A percentile compares a stretch with the other conserved stretches of the same genome.
These are phyloP conservation scores for Russula emetica DNA, from an alignment of 768 basidiomycete species.

Conservation along the genomic window DNA sequence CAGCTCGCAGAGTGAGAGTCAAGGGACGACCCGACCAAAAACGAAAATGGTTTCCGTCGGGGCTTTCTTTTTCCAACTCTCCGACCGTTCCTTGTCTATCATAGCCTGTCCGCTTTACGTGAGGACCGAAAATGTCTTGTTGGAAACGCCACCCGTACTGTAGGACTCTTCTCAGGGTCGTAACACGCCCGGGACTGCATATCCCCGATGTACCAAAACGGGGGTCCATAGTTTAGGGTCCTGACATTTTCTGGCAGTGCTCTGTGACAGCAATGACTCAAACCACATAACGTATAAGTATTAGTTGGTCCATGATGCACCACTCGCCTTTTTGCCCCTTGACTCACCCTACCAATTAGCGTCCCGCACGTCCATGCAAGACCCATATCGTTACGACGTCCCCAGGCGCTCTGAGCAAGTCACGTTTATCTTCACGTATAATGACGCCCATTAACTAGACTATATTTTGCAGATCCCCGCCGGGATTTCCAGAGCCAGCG, in stretches of 20 bases:
- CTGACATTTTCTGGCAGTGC: background rate
- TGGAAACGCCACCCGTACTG: too few relatives aligned
- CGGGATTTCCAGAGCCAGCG: background rate
- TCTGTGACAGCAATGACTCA: background rate
- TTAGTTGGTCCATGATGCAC: background rate
- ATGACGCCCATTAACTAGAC: background rate
- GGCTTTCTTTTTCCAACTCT: background rate
- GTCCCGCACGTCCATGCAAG: background rate
- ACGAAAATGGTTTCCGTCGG: background rate
- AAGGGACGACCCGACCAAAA: background rate
- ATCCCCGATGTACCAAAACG: background rate
- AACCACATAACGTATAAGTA: background rate
- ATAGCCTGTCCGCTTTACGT: background rate
- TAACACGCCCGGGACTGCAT: background rate
- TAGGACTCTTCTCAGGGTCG: too few relatives aligned
- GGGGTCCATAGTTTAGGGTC: background rate
- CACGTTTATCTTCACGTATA: background rate
- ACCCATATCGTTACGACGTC: too few relatives aligned
- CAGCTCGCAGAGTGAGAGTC: background rate
- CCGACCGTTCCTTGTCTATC: background rate
- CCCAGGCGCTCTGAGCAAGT: background rate
- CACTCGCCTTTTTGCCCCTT: background rate
- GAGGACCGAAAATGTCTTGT: background rate
- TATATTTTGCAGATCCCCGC: background rate
- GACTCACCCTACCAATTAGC: background rate